Evolutionary conservation across 345 rosid genomes (phyloP).

Genomic region (Gossypium raimondii): DNA sequence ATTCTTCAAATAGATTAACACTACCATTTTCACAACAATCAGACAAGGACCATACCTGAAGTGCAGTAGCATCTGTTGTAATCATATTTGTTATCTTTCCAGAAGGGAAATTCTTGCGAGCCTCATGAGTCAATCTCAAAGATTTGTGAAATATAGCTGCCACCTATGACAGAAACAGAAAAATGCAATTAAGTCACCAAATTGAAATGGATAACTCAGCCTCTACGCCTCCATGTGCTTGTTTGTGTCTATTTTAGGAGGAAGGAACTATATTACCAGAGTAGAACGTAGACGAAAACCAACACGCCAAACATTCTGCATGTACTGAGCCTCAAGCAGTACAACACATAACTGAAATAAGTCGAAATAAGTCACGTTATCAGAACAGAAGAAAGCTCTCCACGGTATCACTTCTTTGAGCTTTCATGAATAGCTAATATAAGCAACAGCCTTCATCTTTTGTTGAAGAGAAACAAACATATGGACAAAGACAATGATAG

Average conservation of each 20-base stretch:
- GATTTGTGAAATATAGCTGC: conserved; percentile 93
- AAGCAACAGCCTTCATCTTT: not conserved
- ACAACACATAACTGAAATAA: conserved; percentile 64
- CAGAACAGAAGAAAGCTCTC: not conserved
- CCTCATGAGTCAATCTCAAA: conserved; percentile 75
- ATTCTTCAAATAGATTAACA: not conserved
- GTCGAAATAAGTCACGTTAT: conserved; percentile 16
- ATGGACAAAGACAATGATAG: conserved; percentile 1
- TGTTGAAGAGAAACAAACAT: not conserved
- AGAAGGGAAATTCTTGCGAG: conserved; percentile 74
- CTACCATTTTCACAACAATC: not conserved
- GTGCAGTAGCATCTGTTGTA: conserved; percentile 88
- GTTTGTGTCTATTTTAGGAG: not conserved
- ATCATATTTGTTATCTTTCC: conserved; percentile 95
- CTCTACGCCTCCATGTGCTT: not conserved
- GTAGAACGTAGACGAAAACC: conserved; percentile 90
- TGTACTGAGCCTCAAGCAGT: conserved; percentile 74
- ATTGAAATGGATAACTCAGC: conserved; percentile 13
- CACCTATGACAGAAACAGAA: conserved; percentile 42
- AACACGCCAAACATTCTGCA: conserved; percentile 78
- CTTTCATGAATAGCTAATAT: not conserved
- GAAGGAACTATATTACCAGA: conserved; percentile 51
- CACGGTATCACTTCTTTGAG: not conserved
- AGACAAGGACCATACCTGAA: conserved; percentile 49
- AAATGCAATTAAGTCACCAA: not conserved